Evolutionary conservation across 179 eudicot genomes (phyloP), one percentile per base, ranked within the genome.

Genomic region (Beta macrorhiza): DNA sequence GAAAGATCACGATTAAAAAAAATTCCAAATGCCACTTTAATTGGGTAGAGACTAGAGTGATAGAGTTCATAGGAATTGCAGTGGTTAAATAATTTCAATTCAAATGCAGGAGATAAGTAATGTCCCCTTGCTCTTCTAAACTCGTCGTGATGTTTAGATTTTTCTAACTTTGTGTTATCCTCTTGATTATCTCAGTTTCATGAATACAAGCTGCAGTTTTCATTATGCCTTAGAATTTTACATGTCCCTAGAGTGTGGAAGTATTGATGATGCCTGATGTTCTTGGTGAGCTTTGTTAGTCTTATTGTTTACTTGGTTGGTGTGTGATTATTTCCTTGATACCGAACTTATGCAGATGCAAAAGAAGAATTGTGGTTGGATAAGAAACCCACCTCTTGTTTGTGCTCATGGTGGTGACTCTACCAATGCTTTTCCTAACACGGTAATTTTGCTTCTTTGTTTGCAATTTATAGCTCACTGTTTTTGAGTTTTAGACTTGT

Each of bases 341-440:
- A 53, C 67, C 12, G 82, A 75, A 73, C 75, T 80, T 44, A 67
- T 83, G 59, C 82, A 79, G 83, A 67, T 85, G 90, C 97, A 84
- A 87, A 62, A 75, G 79, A 90, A 81, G 78, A 89, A 84, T 77
- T 95, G 99, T 80, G 79, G 91, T 80, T 95, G 99, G 99, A 82
- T 95, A 79, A 76, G 51, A 65, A 85, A 76, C 81, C 97, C 98
- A 71, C 99, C 99, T 82, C 90, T 93, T 78, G 94, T 95, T 74
- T 95, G 99, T 85, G 99, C 99, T 81, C 99, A 95, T 88, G 99
- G 99, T 61, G 99, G 99, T 84, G 99, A 93, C 77, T 85, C 99
- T 25, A 82, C 86, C 84, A 89, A 87, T 81, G 92, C 94, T 72
- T 93, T 92, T 67, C 97, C 99, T 64, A 95, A 95, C 82, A 93